Conservation (phyloP, 805 yeast genomes). For the Lipomyces oligophaga region DNA sequence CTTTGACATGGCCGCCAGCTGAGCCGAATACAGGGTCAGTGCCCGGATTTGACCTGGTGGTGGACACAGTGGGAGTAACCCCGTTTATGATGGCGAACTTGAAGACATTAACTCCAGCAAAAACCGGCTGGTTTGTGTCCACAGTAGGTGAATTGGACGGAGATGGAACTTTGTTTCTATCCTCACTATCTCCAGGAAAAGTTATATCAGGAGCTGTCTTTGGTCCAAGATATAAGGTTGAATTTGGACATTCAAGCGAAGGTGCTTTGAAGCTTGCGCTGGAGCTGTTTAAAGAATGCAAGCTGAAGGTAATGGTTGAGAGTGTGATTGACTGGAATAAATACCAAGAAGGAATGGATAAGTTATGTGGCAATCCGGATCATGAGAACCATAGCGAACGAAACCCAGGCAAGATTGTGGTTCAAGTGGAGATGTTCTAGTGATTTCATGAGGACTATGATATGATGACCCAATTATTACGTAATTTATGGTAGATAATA, state of each 20-base stretch:
- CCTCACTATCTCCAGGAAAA: conserved; percentile 27
- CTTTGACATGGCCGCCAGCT: conserved; percentile 12
- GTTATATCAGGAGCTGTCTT: conserved; percentile 32
- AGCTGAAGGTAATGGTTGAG: conserved; percentile 50
- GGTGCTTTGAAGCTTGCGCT: conserved; percentile 44
- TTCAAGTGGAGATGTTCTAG: no score
- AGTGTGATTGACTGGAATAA: conserved; percentile 50
- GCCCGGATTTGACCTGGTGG: conserved; percentile 52
- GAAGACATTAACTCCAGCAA: conserved; percentile 44
- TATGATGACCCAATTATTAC: no score
- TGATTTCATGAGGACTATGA: no score
- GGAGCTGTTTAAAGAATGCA: conserved; percentile 47
- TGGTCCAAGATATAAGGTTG: conserved; percentile 34
- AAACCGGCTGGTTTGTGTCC: conserved; percentile 50
- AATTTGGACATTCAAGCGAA: conserved; percentile 12
- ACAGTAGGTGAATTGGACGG: conserved; percentile 56
- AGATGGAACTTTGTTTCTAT: conserved; percentile 25
- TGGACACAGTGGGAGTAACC: conserved; percentile 63
- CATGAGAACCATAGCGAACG: no score
- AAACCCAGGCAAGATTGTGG: no score
- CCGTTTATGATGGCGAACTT: conserved; percentile 46
- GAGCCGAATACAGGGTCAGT: conserved; percentile 29
- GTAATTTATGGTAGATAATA: no score
- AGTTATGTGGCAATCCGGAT: no score
- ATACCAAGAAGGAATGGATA: conserved; percentile 49